Percentiles rank a stretch among this genome's conserved stretches.
phyloP scores from a whole-genome alignment of 768 basidiomycete genomes.

The Mycena olivaceomarginata region DNA sequence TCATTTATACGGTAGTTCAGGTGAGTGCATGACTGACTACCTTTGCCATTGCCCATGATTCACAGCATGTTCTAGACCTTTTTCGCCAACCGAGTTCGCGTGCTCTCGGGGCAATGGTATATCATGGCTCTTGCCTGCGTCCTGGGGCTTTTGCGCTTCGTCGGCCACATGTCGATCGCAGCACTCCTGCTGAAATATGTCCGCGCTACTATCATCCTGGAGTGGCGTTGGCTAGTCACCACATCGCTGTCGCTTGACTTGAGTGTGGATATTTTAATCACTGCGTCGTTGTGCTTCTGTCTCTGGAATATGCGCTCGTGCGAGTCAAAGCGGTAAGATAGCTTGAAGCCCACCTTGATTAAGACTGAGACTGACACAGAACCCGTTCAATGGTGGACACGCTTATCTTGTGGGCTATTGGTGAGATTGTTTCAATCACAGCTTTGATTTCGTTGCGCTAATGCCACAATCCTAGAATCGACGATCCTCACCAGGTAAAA shows the following conservation, averaged over 20 bases:
- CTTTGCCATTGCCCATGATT: not conserved
- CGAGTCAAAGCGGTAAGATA: conserved; percentile 5
- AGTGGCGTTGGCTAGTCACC: conserved; percentile 32
- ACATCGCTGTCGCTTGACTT: conserved; percentile 18
- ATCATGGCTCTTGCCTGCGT: conserved; percentile 11
- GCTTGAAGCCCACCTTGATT: no score
- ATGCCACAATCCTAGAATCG: not conserved
- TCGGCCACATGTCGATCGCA: not conserved
- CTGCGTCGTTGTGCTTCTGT: conserved; percentile 11
- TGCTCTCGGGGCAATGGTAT: conserved; percentile 15
- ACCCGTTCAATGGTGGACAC: no score
- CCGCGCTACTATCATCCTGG: not conserved
- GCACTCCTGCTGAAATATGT: conserved; percentile 1
- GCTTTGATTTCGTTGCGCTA: no score
- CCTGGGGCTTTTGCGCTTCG: not conserved
- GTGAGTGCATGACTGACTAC: not conserved
- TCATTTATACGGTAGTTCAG: conserved; percentile 27
- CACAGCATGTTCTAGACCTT: not conserved
- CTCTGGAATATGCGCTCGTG: conserved; percentile 13
- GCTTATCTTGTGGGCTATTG: no score
- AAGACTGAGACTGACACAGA: no score
- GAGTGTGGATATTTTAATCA: conserved; percentile 19
- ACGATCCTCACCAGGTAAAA: not conserved
- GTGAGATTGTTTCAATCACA: no score
- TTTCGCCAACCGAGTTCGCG: conserved; percentile 26